These are phyloP conservation scores for Rossbeevera mucosa DNA, from an alignment of 768 basidiomycete genomes.

Conservation along the genomic window DNA sequence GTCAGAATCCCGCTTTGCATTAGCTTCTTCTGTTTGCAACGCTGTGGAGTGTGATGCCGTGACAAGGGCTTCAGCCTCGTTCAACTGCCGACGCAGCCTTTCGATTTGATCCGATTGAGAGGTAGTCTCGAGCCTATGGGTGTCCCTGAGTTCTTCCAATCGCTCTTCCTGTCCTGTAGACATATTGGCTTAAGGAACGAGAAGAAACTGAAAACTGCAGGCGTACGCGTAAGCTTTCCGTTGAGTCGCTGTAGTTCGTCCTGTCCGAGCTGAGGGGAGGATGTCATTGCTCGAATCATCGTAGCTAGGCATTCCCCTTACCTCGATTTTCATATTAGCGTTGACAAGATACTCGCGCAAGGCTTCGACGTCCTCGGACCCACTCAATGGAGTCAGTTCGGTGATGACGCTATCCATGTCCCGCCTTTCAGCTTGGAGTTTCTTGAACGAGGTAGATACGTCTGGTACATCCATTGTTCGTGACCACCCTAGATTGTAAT, in stretches of 20 bases:
- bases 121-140: constrained; percentile 72
- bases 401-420: constrained; percentile 64
- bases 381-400: constrained; percentile 68
- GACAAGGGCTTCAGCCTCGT: constrained; percentile 67
- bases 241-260: constrained; percentile 77
- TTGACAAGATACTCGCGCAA: constrained; percentile 72
- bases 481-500: not conserved
- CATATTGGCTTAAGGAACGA: constrained; percentile 4
- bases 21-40: constrained; percentile 45
- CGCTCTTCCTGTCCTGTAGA: constrained; percentile 75
- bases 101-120: constrained; percentile 76
- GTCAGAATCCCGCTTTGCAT: constrained; percentile 49
- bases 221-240: constrained; percentile 67
- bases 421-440: constrained; percentile 65
- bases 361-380: constrained; percentile 57
- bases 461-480: constrained; percentile 40
- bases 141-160: constrained; percentile 80
- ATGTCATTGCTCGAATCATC: not conserved
- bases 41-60: constrained; percentile 50
- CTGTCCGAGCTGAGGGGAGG: constrained; percentile 52
- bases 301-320: constrained; percentile 30
- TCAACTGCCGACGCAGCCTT: constrained; percentile 61
- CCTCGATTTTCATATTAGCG: constrained; percentile 64
- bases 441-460: constrained; percentile 72
- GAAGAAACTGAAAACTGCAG: not conserved